Conservation (phyloP, 2,329 filamentous ascomycete genomes). For the Byssothecium circinans region DNA sequence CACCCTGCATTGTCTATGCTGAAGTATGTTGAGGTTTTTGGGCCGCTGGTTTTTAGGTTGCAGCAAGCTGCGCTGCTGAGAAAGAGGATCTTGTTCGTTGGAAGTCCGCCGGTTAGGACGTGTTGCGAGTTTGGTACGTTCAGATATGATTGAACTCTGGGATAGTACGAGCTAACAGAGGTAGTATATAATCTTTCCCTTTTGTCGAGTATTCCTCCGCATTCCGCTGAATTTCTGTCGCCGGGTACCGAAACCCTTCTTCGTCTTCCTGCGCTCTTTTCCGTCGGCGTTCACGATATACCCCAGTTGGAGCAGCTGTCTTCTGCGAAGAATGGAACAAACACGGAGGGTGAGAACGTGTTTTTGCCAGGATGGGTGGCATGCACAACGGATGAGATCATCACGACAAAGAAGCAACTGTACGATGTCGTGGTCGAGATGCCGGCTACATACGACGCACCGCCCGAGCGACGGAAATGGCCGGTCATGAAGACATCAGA, state of each 20-base stretch:
- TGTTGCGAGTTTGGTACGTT: slow-evolving; percentile 83
- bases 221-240: slow-evolving; percentile 70
- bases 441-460: slow-evolving; percentile 63
- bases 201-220: slow-evolving; percentile 81
- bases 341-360: slow-evolving; percentile 45
- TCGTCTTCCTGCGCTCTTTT: slow-evolving; percentile 81
- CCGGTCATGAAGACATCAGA: slow-evolving; percentile 70
- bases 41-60: slow-evolving; percentile 88
- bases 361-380: slow-evolving; percentile 76
- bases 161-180: slow-evolving; percentile 4
- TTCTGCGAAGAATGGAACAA: slow-evolving; percentile 36
- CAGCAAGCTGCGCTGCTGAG: slow-evolving; percentile 83
- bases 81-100: slow-evolving; percentile 84
- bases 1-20: slow-evolving; percentile 87
- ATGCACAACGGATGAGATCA: slow-evolving; percentile 92
- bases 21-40: slow-evolving; percentile 77
- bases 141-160: too few species aligned
- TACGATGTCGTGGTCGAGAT: slow-evolving; percentile 90
- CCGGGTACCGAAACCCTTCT: slow-evolving; percentile 61
- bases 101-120: slow-evolving; percentile 80
- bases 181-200: slow-evolving; percentile 93
- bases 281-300: slow-evolving; percentile 91
- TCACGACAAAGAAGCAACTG: slow-evolving; percentile 80
- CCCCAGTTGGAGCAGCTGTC: slow-evolving; percentile 69
- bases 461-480: slow-evolving; percentile 62